Percentiles rank a stretch among this genome's conserved stretches.
These are phyloP conservation scores for Acanthamoeba healyi DNA, from an alignment of 208 protist genomes.

Conservation along the genomic window DNA sequence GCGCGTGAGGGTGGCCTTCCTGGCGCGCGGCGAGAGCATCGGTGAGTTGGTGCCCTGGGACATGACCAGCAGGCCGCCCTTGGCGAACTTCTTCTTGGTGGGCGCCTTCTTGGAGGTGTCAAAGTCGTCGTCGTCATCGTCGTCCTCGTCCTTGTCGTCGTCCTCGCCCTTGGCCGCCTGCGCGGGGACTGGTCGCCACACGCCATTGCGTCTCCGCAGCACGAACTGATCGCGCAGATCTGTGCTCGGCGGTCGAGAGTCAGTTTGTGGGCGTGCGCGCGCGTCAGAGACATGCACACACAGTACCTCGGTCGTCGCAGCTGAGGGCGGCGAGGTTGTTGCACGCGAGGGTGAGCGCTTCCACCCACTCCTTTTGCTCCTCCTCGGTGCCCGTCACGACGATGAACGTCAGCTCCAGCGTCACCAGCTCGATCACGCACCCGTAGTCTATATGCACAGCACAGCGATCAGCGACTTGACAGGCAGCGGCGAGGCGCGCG, in stretches of 20 bases:
- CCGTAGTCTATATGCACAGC: not conserved
- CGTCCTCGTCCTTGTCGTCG: not conserved
- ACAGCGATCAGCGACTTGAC: not conserved
- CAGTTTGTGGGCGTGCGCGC: not conserved
- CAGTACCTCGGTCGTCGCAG: not conserved
- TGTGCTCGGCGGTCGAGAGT: not conserved
- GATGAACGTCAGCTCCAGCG: constrained; percentile 12
- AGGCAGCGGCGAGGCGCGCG: not conserved
- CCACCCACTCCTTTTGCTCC: constrained; percentile 30
- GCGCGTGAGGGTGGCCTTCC: constrained; percentile 13
- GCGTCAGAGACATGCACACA: not conserved
- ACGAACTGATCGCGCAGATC: not conserved
- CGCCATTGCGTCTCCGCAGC: not conserved
- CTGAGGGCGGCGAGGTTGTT: constrained; percentile 13
- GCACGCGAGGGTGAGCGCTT: not conserved
- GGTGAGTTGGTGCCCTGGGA: not conserved
- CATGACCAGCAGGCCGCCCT: constrained; percentile 38
- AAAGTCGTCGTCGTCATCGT: not conserved
- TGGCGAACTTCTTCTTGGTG: not conserved
- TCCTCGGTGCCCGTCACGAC: constrained; percentile 11
- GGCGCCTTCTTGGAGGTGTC: not conserved
- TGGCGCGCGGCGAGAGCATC: not conserved
- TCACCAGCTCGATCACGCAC: constrained; percentile 43
- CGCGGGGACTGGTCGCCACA: constrained; percentile 2
- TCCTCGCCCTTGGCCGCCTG: not conserved